Evolutionary conservation across 306 rosid species (phyloP), one percentile per base, ranked within the genome.

Genomic region (Betula pendula): DNA sequence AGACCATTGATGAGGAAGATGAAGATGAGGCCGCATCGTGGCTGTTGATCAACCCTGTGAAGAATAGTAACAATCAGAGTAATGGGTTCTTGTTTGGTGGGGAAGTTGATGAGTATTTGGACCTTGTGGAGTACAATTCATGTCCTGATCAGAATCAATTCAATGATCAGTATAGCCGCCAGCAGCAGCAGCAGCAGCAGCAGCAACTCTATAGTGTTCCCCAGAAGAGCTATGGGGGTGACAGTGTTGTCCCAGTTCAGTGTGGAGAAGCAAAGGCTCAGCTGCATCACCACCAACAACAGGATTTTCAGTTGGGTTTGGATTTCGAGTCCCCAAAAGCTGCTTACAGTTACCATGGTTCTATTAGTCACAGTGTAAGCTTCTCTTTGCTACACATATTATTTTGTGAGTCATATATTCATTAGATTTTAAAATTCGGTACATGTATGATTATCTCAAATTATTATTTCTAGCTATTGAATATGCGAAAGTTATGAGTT

Each of bases 41-140:
- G 99, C 69, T 95, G 84, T 52, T 94, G 82, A 73, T 88, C 72
- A 91, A 94, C 73, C 94, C 98, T 4, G 20, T 70, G 31, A 89
- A 87, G 78, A 77, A 33, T 11, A 58, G 68, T 47, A 79, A 73
- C n/a, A 73, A 76, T 62, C 88, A 78, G 31, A 77, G 44, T 19
- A 84, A 82, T 51, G 94, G 93, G 7, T 85, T 85, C 62, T 74
- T 88, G 85, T 89, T 88, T 33, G 82, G 84, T 11, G 93, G 88
- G n/a, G 98, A 89, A 4, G 97, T 84, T 17, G 98, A 95, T 49
- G 97, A 92, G 76, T 95, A 89, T 79, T 86, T 92, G 87, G 97
- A 89, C 19, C 87, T 95, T 53, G 90, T 90, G 78, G 96, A 92
- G 82, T 90, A 88, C 77, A 89, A 90, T 43, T 81, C 90, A 0